Evolutionary conservation across 352 stramenopile species (phyloP).

Genomic region (Blastocystis hominis): DNA sequence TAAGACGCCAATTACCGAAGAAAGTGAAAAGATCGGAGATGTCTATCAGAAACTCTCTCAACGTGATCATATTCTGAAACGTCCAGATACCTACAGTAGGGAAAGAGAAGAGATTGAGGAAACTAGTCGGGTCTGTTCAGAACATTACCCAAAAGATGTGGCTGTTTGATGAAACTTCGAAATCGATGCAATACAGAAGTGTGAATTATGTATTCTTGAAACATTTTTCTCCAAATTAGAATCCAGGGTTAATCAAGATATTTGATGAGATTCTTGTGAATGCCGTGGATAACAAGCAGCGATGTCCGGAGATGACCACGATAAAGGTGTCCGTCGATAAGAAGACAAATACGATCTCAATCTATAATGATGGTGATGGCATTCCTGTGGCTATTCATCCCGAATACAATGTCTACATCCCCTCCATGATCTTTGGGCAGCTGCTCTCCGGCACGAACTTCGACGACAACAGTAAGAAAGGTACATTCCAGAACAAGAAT

Average conservation of each 20-base stretch:
- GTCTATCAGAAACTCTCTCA: constrained; percentile 96
- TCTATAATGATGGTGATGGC: constrained; percentile 87
- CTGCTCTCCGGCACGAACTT: constrained; percentile 95
- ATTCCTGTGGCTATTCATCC: constrained; percentile 91
- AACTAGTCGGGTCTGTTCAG: constrained; percentile 83
- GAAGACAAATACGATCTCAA: constrained; percentile 80
- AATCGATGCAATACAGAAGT: constrained; percentile 80
- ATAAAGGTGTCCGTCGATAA: constrained; percentile 85
- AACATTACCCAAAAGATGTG: constrained; percentile 85
- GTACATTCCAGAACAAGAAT: constrained; percentile 52
- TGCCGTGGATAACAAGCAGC: constrained; percentile 99
- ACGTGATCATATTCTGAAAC: constrained; percentile 93
- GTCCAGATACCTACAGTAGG: constrained; percentile 92
- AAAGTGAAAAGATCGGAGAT: constrained; percentile 63
- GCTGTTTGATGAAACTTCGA: constrained; percentile 79
- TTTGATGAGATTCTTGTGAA: constrained; percentile 99
- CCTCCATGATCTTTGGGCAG: constrained; percentile 92
- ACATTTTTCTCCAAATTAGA: background rate
- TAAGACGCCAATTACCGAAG: background rate
- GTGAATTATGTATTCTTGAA: constrained; percentile 71
- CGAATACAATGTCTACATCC: constrained; percentile 90
- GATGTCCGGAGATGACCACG: constrained; percentile 83
- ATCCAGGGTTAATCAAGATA: constrained; percentile 89
- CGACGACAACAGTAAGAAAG: constrained; percentile 88
- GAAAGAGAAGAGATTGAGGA: background rate